Conservation (phyloP, 2,329 filamentous ascomycete genomes). For the Gaeumannomyces sp. region DNA sequence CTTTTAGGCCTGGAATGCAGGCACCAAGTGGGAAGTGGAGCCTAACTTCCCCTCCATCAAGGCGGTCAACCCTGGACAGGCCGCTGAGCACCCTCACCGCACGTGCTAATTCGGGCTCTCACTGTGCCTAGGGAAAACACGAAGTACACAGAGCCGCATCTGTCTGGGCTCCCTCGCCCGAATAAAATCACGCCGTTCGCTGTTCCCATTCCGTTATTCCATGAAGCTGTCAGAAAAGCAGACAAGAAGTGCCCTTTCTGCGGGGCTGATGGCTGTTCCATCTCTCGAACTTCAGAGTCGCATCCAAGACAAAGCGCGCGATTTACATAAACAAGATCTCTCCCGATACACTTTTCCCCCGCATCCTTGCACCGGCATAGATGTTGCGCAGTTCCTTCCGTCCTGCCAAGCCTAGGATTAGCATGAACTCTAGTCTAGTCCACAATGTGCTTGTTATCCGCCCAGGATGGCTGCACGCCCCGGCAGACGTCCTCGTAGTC, state of each 20-base stretch:
- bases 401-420: neutral
- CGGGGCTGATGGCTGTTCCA: neutral
- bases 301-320: neutral
- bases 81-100: neutral
- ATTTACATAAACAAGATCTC: neutral
- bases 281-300: neutral
- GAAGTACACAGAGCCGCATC: neutral
- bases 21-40: neutral
- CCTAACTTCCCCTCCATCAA: neutral
- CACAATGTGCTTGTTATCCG: slow-evolving; percentile 49
- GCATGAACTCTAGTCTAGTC: slow-evolving; percentile 35
- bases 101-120: neutral
- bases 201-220: neutral
- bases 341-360: neutral
- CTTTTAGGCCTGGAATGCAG: neutral
- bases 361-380: neutral
- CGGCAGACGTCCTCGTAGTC: slow-evolving; percentile 76
- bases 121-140: too few species aligned
- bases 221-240: neutral
- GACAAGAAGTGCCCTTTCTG: neutral
- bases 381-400: neutral
- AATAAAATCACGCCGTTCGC: too few species aligned
- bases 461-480: slow-evolving; percentile 56
- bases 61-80: neutral
- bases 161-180: too few species aligned